Evolutionary conservation across 768 basidiomycete genomes (phyloP).

Genomic region (Mycena vulgaris): DNA sequence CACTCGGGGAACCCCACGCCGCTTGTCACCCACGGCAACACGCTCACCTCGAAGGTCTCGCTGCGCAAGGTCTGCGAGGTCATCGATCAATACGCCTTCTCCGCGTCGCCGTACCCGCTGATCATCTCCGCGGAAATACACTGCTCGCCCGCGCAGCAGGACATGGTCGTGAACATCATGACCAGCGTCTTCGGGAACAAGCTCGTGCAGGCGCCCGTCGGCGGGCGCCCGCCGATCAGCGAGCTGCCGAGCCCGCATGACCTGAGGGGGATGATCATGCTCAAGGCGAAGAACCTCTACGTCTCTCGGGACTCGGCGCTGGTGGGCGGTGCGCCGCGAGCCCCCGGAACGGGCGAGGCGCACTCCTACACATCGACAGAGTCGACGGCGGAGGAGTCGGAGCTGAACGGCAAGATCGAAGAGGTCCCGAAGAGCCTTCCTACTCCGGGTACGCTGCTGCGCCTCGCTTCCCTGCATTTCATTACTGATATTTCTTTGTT

Average conservation of each 20-base stretch:
- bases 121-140: slow-evolving; percentile 99
- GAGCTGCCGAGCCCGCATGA: slow-evolving; percentile 90
- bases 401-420: slow-evolving; percentile 17
- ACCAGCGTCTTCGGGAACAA: slow-evolving; percentile 61
- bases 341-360: slow-evolving; percentile 39
- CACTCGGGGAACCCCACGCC: slow-evolving; percentile 92
- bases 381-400: slow-evolving; percentile 37
- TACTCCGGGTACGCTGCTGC: slow-evolving; percentile 2
- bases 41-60: slow-evolving; percentile 89
- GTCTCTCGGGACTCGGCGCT: slow-evolving; percentile 6
- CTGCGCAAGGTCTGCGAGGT: slow-evolving; percentile 88
- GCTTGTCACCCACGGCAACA: slow-evolving; percentile 93
- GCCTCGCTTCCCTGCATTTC: not conserved
- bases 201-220: slow-evolving; percentile 51
- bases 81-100: slow-evolving; percentile 94
- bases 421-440: slow-evolving; percentile 12
- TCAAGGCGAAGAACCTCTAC: slow-evolving; percentile 73
- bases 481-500: not conserved
- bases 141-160: slow-evolving; percentile 75
- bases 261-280: slow-evolving; percentile 82
- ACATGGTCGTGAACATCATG: slow-evolving; percentile 65
- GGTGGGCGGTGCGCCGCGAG: not conserved
- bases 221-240: slow-evolving; percentile 63
- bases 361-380: slow-evolving; percentile 36
- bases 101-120: slow-evolving; percentile 94